Percentiles rank a stretch among this genome's conserved stretches.
phyloP scores from a whole-genome alignment of 371 early-diverging fungal species.

The Batkoa obscura region DNA sequence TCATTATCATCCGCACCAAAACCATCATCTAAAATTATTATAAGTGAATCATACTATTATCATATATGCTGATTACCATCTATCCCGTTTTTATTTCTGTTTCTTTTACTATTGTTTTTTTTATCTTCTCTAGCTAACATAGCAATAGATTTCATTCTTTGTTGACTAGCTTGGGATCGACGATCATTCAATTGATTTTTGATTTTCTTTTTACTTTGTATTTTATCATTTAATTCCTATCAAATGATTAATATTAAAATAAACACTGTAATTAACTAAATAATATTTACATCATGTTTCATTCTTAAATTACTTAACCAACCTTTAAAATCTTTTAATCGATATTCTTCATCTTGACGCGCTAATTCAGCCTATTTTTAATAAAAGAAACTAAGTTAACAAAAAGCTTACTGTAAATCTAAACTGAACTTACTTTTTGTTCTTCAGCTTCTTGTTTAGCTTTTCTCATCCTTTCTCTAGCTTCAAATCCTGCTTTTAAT shows the following conservation, averaged over 20 bases:
- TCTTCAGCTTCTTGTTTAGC: conserved; percentile 47
- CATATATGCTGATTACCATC: conserved; percentile 17
- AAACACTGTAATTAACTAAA: neutral
- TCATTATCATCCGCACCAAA: conserved; percentile 88
- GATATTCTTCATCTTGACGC: conserved; percentile 46
- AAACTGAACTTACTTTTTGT: conserved; percentile 16
- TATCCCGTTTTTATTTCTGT: conserved; percentile 30
- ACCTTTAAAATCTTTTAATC: conserved; percentile 36
- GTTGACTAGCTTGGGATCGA: conserved; percentile 63
- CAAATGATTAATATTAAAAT: neutral
- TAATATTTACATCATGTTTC: conserved; percentile 24
- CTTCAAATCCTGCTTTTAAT: conserved; percentile 64
- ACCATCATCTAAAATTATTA: conserved; percentile 38
- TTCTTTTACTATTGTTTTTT: conserved; percentile 10
- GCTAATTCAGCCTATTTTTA: conserved; percentile 31
- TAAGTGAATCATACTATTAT: neutral
- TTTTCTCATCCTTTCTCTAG: conserved; percentile 47
- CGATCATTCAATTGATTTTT: conserved; percentile 65
- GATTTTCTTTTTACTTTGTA: conserved; percentile 36
- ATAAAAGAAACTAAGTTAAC: neutral
- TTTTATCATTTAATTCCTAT: conserved; percentile 31
- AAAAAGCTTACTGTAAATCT: neutral
- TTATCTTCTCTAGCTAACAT: conserved; percentile 45
- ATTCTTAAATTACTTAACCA: conserved; percentile 51
- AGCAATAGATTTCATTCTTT: conserved; percentile 69